These are phyloP conservation scores for Panicum miliaceum DNA, from an alignment of 176 grass and related monocot genomes.

Conservation along the genomic window DNA sequence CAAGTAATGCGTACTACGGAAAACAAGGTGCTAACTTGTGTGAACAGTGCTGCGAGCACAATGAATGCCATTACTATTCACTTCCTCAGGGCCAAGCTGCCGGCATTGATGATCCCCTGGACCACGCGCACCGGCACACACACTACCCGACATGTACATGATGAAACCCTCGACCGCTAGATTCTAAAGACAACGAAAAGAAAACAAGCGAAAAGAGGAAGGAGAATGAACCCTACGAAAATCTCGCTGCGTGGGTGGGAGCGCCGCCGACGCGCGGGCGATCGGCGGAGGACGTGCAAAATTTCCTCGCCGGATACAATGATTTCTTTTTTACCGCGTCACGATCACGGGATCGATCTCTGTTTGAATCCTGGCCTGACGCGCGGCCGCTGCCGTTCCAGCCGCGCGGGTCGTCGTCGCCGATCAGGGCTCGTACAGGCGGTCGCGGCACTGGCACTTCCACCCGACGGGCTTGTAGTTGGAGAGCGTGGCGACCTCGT, in stretches of 20 bases:
- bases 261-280: neutral
- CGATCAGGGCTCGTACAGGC: slow-evolving; percentile 64
- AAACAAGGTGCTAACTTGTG: neutral
- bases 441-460: slow-evolving; percentile 78
- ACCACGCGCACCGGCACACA: slow-evolving; percentile 26
- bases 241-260: neutral
- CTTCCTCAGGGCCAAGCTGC: neutral
- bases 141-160: slow-evolving; percentile 20
- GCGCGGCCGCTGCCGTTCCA: neutral
- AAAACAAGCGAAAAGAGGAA: neutral
- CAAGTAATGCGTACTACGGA: too few species aligned
- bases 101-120: slow-evolving; percentile 11
- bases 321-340: neutral
- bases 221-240: neutral
- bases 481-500: slow-evolving; percentile 37
- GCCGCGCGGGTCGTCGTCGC: neutral
- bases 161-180: neutral
- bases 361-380: neutral
- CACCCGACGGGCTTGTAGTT: slow-evolving; percentile 85
- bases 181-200: neutral
- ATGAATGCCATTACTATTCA: neutral
- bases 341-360: neutral
- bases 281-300: neutral
- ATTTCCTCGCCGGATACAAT: neutral
- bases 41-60: neutral